Evolutionary conservation across 164 flowering plant genomes (phyloP), one percentile per base, ranked within the genome.

Genomic region (Stephania yunnanensis): DNA sequence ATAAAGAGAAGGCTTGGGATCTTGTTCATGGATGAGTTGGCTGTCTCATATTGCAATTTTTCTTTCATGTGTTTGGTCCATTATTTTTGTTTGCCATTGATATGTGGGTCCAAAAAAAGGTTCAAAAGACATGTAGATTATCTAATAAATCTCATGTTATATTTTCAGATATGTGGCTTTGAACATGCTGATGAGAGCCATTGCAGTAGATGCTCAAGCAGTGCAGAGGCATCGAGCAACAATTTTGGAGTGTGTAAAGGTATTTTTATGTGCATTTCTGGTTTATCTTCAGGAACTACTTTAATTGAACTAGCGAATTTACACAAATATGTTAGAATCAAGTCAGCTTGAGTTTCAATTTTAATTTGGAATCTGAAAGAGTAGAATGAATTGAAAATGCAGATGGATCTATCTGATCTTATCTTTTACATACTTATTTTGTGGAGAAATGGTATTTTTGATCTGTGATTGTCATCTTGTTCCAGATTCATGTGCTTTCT

Each of bases 231-330:
- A 96, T 80, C 89, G 98, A 58, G 89, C 87, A 63, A 96, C 98
- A 52, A 96, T 96, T 76, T 85, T 96, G 85, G 99, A 96, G 87
- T 92, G 99, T 83, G 98, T 94, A 8, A 96, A 96, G 97, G 99
- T 96, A 88, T 46, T 70, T 36, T 12, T 13, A 44, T 74, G 68
- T 1, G 6, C 48, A 68, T 30, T 10, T 70, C 46, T 69, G 22
- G 31, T 46, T 63, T 9, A 22, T 70, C 50, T 5, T 50, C 10
- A 0, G 63, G 45, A 25, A 17, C 19, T 31, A 17, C 58, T 63
- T 25, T 25, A 19, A 61, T n/a, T 61, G 29, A 46, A 64, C 11
- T 9, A 50, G 55, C 53, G 1, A 9, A 19, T 61, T 61, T 61
- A n/a, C 25, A 19, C 13, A 7, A 12, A 58, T 58, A 5, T 58